These are phyloP conservation scores for Diaporthe citriasiana DNA, from an alignment of 2,329 filamentous ascomycete species.

Conservation along the genomic window DNA sequence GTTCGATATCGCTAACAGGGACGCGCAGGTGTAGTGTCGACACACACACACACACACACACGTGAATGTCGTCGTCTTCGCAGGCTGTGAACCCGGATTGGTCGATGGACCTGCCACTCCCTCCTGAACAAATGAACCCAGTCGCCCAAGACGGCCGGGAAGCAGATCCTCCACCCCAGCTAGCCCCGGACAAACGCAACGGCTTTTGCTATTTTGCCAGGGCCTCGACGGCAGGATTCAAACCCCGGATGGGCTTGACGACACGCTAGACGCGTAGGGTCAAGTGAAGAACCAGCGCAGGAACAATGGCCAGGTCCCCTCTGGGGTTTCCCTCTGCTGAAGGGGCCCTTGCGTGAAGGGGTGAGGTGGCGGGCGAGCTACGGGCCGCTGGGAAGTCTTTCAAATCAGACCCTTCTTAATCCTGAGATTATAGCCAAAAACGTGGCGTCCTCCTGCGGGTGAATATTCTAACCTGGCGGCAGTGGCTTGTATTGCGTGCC, in stretches of 20 bases:
- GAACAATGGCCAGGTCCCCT: not conserved
- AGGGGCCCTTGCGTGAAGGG: not conserved
- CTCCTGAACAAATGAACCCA: not conserved
- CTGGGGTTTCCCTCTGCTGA: not conserved
- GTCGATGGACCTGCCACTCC: not conserved
- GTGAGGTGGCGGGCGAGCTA: no score
- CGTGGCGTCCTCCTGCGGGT: not conserved
- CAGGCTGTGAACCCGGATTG: not conserved
- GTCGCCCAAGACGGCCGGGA: constrained; percentile 1
- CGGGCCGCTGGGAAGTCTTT: not conserved
- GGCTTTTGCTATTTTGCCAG: constrained; percentile 19
- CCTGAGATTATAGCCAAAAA: not conserved
- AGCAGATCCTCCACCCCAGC: not conserved
- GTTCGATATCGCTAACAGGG: constrained; percentile 5
- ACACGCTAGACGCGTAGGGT: not conserved
- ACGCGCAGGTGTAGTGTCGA: constrained; percentile 23
- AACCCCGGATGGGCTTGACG: not conserved
- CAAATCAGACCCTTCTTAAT: constrained; percentile 11
- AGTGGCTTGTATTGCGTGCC: not conserved
- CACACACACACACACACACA: not conserved
- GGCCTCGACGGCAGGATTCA: constrained; percentile 23
- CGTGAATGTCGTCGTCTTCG: not conserved
- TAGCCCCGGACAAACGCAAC: constrained; percentile 27
- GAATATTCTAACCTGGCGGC: not conserved
- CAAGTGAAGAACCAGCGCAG: not conserved